These are phyloP conservation scores for Alternaria arbusti DNA, from an alignment of 2,329 filamentous ascomycete species.

Conservation along the genomic window DNA sequence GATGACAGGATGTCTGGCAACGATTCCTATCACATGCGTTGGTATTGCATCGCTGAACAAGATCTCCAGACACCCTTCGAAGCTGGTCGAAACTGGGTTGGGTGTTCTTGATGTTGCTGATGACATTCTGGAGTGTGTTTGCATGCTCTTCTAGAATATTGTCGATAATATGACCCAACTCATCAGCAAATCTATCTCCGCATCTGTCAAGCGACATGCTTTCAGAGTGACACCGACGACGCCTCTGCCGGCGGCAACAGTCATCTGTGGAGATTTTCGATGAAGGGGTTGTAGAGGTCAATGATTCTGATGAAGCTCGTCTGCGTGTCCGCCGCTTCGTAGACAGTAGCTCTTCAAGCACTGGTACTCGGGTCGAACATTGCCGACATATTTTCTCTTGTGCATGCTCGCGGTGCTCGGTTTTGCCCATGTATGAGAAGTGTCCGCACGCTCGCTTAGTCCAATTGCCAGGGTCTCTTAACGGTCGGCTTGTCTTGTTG, in stretches of 20 bases:
- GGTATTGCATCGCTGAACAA: slow-evolving; percentile 21
- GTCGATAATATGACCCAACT: slow-evolving; percentile 49
- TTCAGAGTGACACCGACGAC: slow-evolving; percentile 21
- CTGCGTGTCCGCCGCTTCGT: slow-evolving; percentile 10
- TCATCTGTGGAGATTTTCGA: slow-evolving; percentile 1
- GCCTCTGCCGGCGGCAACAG: slow-evolving; percentile 1
- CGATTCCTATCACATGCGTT: slow-evolving; percentile 1
- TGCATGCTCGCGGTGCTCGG: slow-evolving; percentile 23
- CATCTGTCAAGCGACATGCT: slow-evolving; percentile 26
- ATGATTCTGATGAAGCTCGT: slow-evolving; percentile 21
- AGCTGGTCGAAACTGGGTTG: slow-evolving; percentile 25
- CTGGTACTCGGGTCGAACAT: slow-evolving; percentile 24
- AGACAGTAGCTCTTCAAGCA: background rate
- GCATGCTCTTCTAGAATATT: slow-evolving; percentile 51
- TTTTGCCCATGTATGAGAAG: slow-evolving; percentile 24
- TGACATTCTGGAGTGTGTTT: slow-evolving; percentile 47
- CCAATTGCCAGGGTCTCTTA: slow-evolving; percentile 33
- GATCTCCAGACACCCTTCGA: slow-evolving; percentile 24
- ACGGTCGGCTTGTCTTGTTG: slow-evolving; percentile 14
- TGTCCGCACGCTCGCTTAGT: slow-evolving; percentile 39
- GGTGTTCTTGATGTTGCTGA: slow-evolving; percentile 46
- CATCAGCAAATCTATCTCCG: slow-evolving; percentile 37
- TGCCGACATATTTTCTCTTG: slow-evolving; percentile 23
- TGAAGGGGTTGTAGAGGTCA: slow-evolving; percentile 13
- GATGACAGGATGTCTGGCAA: slow-evolving; percentile 5